Evolutionary conservation across 2,329 filamentous ascomycete genomes (phyloP).

Genomic region (Canariomyces notabilis): DNA sequence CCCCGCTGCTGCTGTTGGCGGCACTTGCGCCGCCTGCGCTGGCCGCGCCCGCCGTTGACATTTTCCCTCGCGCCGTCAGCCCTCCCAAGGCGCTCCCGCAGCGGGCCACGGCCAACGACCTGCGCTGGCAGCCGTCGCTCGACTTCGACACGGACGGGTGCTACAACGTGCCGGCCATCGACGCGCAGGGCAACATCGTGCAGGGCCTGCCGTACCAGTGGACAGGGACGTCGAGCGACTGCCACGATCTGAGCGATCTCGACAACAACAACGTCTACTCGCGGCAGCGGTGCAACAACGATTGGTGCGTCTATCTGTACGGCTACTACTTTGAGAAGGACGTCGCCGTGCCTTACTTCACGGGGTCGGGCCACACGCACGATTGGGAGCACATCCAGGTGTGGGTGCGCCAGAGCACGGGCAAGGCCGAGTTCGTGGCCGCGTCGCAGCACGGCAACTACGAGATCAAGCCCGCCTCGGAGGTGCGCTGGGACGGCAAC

Average conservation of each 20-base stretch:
- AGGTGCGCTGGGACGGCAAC: slow-evolving; percentile 29
- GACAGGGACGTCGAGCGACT: slow-evolving; percentile 19
- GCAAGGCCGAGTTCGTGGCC: slow-evolving; percentile 27
- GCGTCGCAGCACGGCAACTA: slow-evolving; percentile 32
- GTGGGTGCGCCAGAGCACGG: slow-evolving; percentile 27
- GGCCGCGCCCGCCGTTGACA: neutral
- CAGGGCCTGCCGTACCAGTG: slow-evolving; percentile 25
- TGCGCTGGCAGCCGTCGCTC: slow-evolving; percentile 34
- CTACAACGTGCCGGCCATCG: slow-evolving; percentile 45
- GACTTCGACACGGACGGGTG: slow-evolving; percentile 39
- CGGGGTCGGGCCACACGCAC: slow-evolving; percentile 35
- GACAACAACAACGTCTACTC: slow-evolving; percentile 37
- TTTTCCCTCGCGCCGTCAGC: slow-evolving; percentile 9
- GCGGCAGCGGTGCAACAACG: slow-evolving; percentile 39
- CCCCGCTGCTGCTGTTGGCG: neutral
- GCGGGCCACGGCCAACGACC: slow-evolving; percentile 31
- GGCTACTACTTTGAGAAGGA: slow-evolving; percentile 46
- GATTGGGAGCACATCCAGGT: slow-evolving; percentile 36
- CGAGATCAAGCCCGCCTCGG: slow-evolving; percentile 21
- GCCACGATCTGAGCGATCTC: slow-evolving; percentile 25
- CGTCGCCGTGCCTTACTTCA: slow-evolving; percentile 27
- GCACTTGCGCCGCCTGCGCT: neutral
- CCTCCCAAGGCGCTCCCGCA: slow-evolving; percentile 29
- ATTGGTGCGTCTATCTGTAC: slow-evolving; percentile 41
- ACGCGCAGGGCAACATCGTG: slow-evolving; percentile 30